Conservation (phyloP, 257 asterid species). For the Solanum dulcamara region DNA sequence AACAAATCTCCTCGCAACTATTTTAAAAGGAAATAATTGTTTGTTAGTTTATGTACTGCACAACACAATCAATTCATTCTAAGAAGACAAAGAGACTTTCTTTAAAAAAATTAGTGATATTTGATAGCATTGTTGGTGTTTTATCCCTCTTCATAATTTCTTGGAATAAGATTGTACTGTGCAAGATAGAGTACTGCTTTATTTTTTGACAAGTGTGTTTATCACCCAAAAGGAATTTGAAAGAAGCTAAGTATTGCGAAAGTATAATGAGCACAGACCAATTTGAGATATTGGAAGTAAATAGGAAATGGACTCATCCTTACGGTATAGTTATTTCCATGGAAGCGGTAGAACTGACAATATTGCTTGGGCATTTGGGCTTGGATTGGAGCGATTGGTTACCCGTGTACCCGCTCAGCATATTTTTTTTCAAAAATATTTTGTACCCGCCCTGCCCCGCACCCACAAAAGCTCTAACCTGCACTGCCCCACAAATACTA, state of each 20-base stretch:
- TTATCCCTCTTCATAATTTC: background rate
- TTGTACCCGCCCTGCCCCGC: background rate
- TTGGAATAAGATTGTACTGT: background rate
- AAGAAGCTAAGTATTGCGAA: background rate
- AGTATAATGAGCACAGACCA: background rate
- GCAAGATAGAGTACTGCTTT: background rate
- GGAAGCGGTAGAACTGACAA: slow-evolving; percentile 51
- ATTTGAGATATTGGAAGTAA: background rate
- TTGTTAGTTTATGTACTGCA: background rate
- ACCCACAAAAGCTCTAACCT: background rate
- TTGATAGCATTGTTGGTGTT: background rate
- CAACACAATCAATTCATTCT: background rate
- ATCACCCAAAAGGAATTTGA: background rate
- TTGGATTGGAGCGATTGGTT: slow-evolving; percentile 82
- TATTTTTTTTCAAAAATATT: no score
- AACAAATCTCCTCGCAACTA: no score
- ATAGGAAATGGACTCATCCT: background rate
- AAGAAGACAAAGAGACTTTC: background rate
- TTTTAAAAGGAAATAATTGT: background rate
- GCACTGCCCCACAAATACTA: background rate
- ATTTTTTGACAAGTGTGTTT: background rate
- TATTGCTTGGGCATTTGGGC: slow-evolving; percentile 98
- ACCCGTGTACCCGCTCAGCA: background rate
- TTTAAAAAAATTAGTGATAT: background rate
- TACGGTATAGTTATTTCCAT: background rate